Evolutionary conservation across 768 basidiomycete species (phyloP).

Genomic region (Suillus subalutaceus): DNA sequence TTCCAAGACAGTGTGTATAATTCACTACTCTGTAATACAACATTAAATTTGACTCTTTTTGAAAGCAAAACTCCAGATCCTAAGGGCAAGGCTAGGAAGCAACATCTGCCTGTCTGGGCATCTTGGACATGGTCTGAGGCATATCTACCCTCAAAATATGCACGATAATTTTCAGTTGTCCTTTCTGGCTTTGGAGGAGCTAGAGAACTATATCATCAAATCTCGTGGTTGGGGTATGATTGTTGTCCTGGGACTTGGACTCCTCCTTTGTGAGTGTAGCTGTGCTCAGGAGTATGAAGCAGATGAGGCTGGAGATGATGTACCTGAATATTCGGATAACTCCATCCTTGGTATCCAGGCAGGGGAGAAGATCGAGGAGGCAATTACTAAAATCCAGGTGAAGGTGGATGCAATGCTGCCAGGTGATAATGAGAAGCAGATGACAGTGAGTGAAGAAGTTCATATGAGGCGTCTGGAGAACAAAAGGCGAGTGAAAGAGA

Average conservation of each 20-base stretch:
- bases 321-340: not conserved
- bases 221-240: not conserved
- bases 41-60: not conserved
- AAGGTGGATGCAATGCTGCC: not conserved
- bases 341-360: not conserved
- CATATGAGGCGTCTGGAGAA: not conserved
- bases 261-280: not conserved
- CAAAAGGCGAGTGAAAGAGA: not conserved
- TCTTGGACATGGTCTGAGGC: not conserved
- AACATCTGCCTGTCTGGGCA: slow-evolving; percentile 2
- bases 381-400: not conserved
- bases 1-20: not conserved
- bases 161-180: not conserved
- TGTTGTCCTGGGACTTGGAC: not conserved
- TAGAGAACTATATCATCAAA: not conserved
- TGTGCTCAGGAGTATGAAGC: not conserved
- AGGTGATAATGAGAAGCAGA: not conserved
- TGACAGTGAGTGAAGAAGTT: not conserved
- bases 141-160: not conserved
- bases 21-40: not conserved
- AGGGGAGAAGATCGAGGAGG: not conserved
- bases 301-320: not conserved
- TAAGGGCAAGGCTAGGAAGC: not conserved
- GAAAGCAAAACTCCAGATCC: not conserved
- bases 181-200: not conserved